These are phyloP conservation scores for Alternaria sp. DNA, from an alignment of 2,329 filamentous ascomycete genomes.

Conservation along the genomic window DNA sequence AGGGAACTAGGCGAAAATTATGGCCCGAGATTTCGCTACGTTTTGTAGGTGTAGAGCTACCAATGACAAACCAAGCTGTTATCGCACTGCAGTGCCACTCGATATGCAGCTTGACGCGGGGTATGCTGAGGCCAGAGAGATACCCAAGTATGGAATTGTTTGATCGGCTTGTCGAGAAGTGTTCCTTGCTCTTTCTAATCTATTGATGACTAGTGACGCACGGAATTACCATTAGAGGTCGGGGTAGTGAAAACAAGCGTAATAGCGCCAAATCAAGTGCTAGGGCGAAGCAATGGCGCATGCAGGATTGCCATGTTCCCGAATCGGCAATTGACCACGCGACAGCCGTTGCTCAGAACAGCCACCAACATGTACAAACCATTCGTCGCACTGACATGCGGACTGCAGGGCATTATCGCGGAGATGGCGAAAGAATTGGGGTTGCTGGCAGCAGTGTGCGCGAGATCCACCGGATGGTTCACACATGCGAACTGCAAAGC, in stretches of 20 bases:
- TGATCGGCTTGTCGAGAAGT: not conserved
- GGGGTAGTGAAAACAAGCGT: not conserved
- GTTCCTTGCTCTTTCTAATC: not conserved
- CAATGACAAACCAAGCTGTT: not conserved
- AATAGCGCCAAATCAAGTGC: slow-evolving; percentile 4
- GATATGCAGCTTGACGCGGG: not conserved
- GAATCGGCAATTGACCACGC: slow-evolving; percentile 17
- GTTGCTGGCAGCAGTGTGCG: not conserved
- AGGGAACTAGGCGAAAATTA: slow-evolving; percentile 41
- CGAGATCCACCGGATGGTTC: slow-evolving; percentile 2
- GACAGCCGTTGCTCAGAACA: not conserved
- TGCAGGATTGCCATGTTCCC: not conserved
- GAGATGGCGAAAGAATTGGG: not conserved
- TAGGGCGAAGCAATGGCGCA: not conserved
- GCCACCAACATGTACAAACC: not conserved
- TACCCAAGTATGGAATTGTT: not conserved
- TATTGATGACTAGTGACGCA: not conserved
- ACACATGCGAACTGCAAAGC: slow-evolving; percentile 10
- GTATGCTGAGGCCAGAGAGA: not conserved
- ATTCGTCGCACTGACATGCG: not conserved
- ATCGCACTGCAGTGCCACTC: not conserved
- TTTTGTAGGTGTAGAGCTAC: slow-evolving; percentile 38
- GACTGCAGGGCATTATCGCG: not conserved
- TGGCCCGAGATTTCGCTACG: slow-evolving; percentile 42
- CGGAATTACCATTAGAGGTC: not conserved